Evolutionary conservation across 345 rosid genomes (phyloP).

Genomic region (Heritiera fomes): DNA sequence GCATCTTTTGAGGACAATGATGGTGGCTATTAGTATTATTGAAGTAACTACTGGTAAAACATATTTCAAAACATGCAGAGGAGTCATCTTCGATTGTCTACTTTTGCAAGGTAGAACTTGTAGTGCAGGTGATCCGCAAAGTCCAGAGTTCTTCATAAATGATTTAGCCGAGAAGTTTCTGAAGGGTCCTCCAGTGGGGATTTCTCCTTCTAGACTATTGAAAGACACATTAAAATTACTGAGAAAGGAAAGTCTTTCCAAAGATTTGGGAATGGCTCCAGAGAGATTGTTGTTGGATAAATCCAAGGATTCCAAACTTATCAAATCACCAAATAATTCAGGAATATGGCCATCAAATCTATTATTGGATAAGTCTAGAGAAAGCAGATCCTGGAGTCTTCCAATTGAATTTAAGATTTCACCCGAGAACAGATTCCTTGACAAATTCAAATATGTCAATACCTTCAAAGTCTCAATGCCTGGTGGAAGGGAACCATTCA

Average conservation of each 20-base stretch:
- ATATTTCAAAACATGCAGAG: background rate
- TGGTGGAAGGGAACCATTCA: background rate
- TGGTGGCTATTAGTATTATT: background rate
- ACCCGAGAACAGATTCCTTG: slow-evolving; percentile 23
- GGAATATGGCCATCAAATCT: slow-evolving; percentile 23
- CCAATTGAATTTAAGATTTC: slow-evolving; percentile 16
- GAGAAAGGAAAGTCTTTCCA: slow-evolving; percentile 8
- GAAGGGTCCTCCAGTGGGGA: slow-evolving; percentile 25
- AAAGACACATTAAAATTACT: slow-evolving; percentile 16
- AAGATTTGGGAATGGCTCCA: slow-evolving; percentile 25
- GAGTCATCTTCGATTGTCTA: background rate
- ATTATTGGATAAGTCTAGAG: slow-evolving; percentile 17
- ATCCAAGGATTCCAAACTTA: slow-evolving; percentile 22
- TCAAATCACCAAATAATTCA: slow-evolving; percentile 17
- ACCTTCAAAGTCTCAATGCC: slow-evolving; percentile 24
- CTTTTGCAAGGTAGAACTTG: slow-evolving; percentile 22
- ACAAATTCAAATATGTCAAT: slow-evolving; percentile 15
- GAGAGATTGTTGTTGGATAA: slow-evolving; percentile 18
- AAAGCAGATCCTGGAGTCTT: background rate
- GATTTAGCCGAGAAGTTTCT: slow-evolving; percentile 19
- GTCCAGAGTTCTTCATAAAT: slow-evolving; percentile 14
- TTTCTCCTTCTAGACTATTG: slow-evolving; percentile 26
- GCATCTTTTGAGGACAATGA: background rate
- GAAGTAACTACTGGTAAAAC: background rate
- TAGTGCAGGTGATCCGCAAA: slow-evolving; percentile 14